Conservation (phyloP, 768 basidiomycete genomes). For the Trametes punicea region DNA sequence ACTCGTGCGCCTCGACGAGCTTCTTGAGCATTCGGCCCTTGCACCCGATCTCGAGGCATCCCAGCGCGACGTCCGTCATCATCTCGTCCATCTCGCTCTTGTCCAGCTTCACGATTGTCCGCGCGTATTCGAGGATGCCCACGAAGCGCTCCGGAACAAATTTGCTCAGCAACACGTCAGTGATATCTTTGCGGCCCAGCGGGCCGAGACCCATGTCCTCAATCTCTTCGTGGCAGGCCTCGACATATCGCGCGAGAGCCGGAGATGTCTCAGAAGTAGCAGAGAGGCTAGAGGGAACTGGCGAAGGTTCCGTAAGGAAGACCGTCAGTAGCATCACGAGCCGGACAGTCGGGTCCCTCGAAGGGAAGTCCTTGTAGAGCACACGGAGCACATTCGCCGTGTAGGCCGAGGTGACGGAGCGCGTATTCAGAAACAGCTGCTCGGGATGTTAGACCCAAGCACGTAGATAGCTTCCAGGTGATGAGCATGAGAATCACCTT, state of each 20-base stretch:
- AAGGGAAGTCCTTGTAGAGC: conserved; percentile 67
- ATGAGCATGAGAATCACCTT: too few species aligned
- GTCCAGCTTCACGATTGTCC: conserved; percentile 41
- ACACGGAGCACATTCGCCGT: conserved; percentile 55
- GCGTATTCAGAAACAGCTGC: conserved; percentile 68
- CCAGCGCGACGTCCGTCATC: conserved; percentile 55
- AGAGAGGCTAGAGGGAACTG: conserved; percentile 22
- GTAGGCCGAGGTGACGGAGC: conserved; percentile 52
- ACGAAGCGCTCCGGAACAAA: conserved; percentile 59
- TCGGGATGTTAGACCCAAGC: not conserved
- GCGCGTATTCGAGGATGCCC: conserved; percentile 51
- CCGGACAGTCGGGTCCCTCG: conserved; percentile 55
- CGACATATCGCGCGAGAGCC: conserved; percentile 6
- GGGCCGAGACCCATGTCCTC: conserved; percentile 54
- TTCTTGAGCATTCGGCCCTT: conserved; percentile 66
- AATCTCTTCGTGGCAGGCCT: conserved; percentile 41
- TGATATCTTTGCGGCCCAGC: conserved; percentile 54
- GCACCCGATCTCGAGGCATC: conserved; percentile 61
- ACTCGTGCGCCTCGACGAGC: conserved; percentile 47
- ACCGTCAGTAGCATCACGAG: conserved; percentile 71
- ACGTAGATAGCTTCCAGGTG: too few species aligned
- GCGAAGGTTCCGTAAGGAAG: conserved; percentile 40
- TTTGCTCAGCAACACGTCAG: conserved; percentile 62
- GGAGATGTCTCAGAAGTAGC: conserved; percentile 25
- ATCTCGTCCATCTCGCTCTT: conserved; percentile 42